These are phyloP conservation scores for Aspergillus bridgeri DNA, from an alignment of 495 filamentous ascomycete genomes.

Conservation along the genomic window DNA sequence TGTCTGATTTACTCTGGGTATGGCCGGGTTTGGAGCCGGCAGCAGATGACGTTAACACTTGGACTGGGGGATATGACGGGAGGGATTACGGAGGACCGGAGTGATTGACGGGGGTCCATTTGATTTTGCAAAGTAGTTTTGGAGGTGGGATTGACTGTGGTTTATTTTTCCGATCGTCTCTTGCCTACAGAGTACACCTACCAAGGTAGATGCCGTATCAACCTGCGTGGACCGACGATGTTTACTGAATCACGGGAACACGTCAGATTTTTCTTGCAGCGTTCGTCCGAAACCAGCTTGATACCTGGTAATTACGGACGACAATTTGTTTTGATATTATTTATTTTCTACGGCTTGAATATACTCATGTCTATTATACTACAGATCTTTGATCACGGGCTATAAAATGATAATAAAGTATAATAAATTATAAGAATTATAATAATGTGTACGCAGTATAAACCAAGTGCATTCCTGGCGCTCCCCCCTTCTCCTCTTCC, in stretches of 20 bases:
- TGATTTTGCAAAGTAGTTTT: too few relatives aligned
- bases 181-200: too few relatives aligned
- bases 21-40: background rate
- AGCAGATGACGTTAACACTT: background rate
- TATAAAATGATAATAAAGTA: too few relatives aligned
- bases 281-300: conserved; percentile 20
- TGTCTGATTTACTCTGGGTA: background rate
- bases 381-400: too few relatives aligned
- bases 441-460: too few relatives aligned
- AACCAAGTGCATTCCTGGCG: background rate
- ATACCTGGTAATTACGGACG: background rate
- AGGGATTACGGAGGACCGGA: background rate
- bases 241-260: conserved; percentile 20
- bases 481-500: conserved; percentile 32
- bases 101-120: background rate
- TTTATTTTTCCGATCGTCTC: background rate
- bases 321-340: too few relatives aligned
- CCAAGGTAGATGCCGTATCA: too few relatives aligned
- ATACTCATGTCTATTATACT: too few relatives aligned
- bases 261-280: conserved; percentile 33
- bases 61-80: background rate
- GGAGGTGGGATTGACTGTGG: too few relatives aligned
- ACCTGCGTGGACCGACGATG: background rate
- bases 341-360: background rate
- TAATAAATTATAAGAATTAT: too few relatives aligned